Percentiles rank a stretch among this genome's conserved stretches.
Evolutionary conservation across 1,284 basidiomycete genomes (phyloP).

Genomic region (Cryptococcus sp.): DNA sequence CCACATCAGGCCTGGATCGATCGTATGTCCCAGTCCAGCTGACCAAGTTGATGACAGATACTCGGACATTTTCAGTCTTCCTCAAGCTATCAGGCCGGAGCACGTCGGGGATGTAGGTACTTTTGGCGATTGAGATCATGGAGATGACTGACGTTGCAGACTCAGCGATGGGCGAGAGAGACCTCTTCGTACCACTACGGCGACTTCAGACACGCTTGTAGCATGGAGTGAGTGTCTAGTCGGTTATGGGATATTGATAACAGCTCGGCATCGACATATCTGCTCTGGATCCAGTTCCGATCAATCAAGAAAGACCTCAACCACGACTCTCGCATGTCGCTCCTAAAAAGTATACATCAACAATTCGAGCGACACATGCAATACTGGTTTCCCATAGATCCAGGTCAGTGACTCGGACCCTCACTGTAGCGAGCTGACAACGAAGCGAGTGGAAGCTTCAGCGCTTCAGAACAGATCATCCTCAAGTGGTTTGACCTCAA

Average conservation of each 20-base stretch:
- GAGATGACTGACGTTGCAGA: not conserved
- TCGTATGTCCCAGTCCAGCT: not conserved
- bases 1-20: not conserved
- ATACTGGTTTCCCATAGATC: conserved; percentile 13
- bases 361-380: conserved; percentile 13
- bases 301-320: conserved; percentile 1
- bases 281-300: conserved; percentile 12
- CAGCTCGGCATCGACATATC: conserved; percentile 12
- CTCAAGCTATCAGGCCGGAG: conserved; percentile 8
- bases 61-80: conserved; percentile 9
- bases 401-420: conserved; percentile 1
- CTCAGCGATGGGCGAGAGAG: conserved; percentile 12
- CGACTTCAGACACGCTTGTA: conserved; percentile 15
- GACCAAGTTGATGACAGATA: not conserved
- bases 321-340: conserved; percentile 4
- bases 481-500: conserved; percentile 20
- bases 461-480: conserved; percentile 10
- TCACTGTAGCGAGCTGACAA: not conserved
- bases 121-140: not conserved
- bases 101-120: conserved; percentile 4
- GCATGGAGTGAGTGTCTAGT: not conserved
- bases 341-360: conserved; percentile 10
- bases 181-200: conserved; percentile 8
- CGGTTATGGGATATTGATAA: not conserved
- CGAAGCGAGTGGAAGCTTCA: conserved; percentile 6